Conservation (phyloP, 2,329 filamentous ascomycete species). For the Pestalotiopsis sp. region DNA sequence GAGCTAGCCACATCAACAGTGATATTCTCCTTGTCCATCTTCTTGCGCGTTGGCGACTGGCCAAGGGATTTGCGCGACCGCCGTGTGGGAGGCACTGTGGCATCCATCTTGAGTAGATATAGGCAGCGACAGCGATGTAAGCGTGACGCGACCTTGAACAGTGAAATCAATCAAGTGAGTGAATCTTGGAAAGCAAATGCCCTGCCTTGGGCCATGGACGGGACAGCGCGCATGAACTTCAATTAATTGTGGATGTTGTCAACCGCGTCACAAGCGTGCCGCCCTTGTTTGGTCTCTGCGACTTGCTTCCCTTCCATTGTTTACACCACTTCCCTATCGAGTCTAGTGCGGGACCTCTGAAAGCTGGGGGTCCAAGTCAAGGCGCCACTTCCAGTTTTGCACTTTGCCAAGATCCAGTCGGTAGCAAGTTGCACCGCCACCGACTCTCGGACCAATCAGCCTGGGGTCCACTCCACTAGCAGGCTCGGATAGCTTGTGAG, state of each 20-base stretch:
- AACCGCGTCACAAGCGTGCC: conserved; percentile 1
- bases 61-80: conserved; percentile 75
- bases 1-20: conserved; percentile 66
- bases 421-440: not conserved
- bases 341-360: conserved; percentile 1
- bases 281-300: not conserved
- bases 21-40: conserved; percentile 77
- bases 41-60: conserved; percentile 54
- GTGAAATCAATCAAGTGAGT: not conserved
- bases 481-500: not conserved
- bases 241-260: not conserved
- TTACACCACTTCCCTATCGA: conserved; percentile 15
- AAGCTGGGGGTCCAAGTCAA: not conserved
- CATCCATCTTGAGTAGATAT: conserved; percentile 34
- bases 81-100: conserved; percentile 58
- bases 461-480: not conserved
- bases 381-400: not conserved
- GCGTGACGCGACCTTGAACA: not conserved
- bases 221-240: not conserved
- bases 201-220: not conserved
- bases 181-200: not conserved
- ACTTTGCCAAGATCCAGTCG: not conserved
- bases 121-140: not conserved
- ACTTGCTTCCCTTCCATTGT: conserved; percentile 6
- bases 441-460: not conserved